phyloP scores from a whole-genome alignment of 768 basidiomycete genomes.

The Pulveroboletus sp. region DNA sequence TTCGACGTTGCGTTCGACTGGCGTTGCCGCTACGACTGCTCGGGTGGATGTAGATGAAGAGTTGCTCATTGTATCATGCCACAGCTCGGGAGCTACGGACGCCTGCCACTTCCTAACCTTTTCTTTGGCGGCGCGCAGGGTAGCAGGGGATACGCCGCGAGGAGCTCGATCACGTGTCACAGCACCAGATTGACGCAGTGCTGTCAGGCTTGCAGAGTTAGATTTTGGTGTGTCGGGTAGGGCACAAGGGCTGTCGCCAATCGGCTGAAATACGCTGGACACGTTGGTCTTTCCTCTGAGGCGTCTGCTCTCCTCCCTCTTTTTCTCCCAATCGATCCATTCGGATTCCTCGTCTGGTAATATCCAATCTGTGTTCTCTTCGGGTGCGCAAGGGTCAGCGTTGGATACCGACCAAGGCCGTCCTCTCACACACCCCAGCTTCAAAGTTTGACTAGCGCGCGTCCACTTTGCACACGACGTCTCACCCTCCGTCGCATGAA shows the following conservation, averaged over 20 bases:
- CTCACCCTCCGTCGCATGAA: slow-evolving; percentile 34
- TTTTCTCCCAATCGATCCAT: slow-evolving; percentile 45
- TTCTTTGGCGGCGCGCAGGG: slow-evolving; percentile 27
- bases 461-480: slow-evolving; percentile 46
- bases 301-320: slow-evolving; percentile 18
- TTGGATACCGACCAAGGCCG: slow-evolving; percentile 24
- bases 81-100: slow-evolving; percentile 18
- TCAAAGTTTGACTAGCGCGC: slow-evolving; percentile 36
- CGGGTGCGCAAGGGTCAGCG: slow-evolving; percentile 19
- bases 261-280: slow-evolving; percentile 9
- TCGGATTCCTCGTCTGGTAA: slow-evolving; percentile 46
- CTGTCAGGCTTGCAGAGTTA: background rate
- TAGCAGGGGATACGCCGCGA: slow-evolving; percentile 22
- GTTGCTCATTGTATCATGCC: slow-evolving; percentile 4
- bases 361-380: slow-evolving; percentile 28
- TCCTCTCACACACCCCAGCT: slow-evolving; percentile 38
- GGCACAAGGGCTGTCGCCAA: background rate
- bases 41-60: slow-evolving; percentile 4
- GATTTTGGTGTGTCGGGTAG: slow-evolving; percentile 6
- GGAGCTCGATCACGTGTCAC: slow-evolving; percentile 1
- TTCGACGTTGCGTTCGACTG: slow-evolving; percentile 18
- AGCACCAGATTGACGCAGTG: background rate
- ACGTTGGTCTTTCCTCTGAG: slow-evolving; percentile 14
- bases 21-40: background rate
- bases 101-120: slow-evolving; percentile 37